phyloP scores from a whole-genome alignment of 2,329 filamentous ascomycete genomes.

The Sarocladium brachiariae region DNA sequence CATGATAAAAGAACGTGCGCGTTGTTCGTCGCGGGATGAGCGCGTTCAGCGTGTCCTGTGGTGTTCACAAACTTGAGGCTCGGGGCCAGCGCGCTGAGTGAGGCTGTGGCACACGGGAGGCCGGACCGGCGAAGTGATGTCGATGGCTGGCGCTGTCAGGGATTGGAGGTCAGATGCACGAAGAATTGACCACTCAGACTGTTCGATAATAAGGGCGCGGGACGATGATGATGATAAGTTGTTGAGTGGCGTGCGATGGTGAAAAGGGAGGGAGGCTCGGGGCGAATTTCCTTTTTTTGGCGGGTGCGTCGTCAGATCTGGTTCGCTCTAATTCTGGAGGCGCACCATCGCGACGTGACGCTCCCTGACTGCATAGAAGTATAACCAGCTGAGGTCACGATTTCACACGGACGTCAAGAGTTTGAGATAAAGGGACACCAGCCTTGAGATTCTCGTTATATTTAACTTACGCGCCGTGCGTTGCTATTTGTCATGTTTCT shows the following conservation, averaged over 20 bases:
- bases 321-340: neutral
- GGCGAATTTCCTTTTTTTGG: conserved; percentile 3
- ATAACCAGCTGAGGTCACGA: too few species aligned
- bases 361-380: neutral
- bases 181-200: neutral
- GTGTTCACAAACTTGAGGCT: neutral
- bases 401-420: too few species aligned
- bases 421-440: too few species aligned
- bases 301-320: conserved; percentile 5
- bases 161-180: neutral
- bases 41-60: neutral
- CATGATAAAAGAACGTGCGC: neutral
- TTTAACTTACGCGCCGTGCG: too few species aligned
- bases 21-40: neutral
- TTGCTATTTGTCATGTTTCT: too few species aligned
- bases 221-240: neutral
- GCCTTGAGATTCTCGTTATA: too few species aligned
- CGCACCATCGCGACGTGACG: conserved; percentile 3
- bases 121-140: neutral
- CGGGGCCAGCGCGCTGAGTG: neutral
- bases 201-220: neutral
- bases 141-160: neutral
- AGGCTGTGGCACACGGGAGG: neutral
- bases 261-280: neutral
- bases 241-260: neutral